phyloP scores from a whole-genome alignment of 2,329 filamentous ascomycete genomes.

The Ramularia endophylla region DNA sequence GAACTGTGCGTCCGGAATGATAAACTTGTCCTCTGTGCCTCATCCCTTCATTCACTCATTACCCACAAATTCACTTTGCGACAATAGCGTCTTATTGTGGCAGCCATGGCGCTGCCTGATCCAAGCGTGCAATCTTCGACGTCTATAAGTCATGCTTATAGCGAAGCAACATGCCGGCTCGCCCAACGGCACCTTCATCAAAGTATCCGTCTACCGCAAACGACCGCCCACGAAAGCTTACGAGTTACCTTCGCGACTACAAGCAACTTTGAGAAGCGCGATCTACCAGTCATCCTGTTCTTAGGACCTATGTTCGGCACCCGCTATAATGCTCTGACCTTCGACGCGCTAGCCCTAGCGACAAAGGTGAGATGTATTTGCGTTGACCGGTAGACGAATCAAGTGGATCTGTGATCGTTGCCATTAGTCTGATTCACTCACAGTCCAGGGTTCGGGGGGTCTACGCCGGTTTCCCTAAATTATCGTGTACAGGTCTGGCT shows the following conservation, averaged over 20 bases:
- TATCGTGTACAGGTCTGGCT: conserved; percentile 36
- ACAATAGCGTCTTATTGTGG: too few species aligned
- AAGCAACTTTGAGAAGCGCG: conserved; percentile 25
- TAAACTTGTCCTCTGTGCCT: too few species aligned
- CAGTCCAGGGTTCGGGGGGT: conserved; percentile 42
- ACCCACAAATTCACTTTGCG: too few species aligned
- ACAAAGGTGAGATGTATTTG: conserved; percentile 34
- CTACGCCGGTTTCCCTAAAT: conserved; percentile 34
- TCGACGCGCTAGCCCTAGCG: conserved; percentile 29
- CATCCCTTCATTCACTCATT: too few species aligned
- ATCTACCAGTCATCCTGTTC: conserved; percentile 32
- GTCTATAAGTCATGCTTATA: too few species aligned
- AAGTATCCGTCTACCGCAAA: conserved; percentile 23
- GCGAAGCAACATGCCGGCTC: conserved; percentile 1
- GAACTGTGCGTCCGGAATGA: too few species aligned
- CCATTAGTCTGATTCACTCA: background rate
- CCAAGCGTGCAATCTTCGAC: too few species aligned
- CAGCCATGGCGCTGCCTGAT: too few species aligned
- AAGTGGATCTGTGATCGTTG: too few species aligned
- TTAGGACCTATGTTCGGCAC: conserved; percentile 36
- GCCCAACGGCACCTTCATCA: conserved; percentile 22
- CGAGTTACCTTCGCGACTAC: conserved; percentile 29
- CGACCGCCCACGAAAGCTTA: conserved; percentile 17
- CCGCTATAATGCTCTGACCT: conserved; percentile 26
- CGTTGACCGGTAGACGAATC: conserved; percentile 33